Evolutionary conservation across 2,329 filamentous ascomycete species (phyloP).

Genomic region (Aureobasidium leucospermi): DNA sequence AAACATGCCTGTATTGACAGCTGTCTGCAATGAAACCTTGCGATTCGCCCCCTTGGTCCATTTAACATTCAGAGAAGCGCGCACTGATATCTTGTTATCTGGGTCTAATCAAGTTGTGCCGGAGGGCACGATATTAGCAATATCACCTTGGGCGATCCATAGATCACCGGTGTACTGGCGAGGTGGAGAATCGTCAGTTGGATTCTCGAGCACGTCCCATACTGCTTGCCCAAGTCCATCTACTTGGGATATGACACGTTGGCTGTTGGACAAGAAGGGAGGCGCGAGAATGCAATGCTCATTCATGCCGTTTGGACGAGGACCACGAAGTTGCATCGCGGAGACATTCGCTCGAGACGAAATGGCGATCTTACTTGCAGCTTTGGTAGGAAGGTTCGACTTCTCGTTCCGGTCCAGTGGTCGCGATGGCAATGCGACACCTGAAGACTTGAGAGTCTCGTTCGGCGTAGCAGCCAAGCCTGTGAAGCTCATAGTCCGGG

Average conservation of each 20-base stretch:
- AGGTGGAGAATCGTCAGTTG: neutral
- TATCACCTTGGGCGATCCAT: slow-evolving; percentile 9
- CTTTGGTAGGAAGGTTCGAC: neutral
- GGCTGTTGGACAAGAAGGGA: slow-evolving; percentile 8
- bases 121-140: neutral
- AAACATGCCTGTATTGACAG: neutral
- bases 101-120: slow-evolving; percentile 1
- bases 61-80: slow-evolving; percentile 1
- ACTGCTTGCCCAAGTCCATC: neutral
- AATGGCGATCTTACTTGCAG: slow-evolving; percentile 4
- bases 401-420: slow-evolving; percentile 4
- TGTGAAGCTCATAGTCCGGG: neutral
- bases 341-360: slow-evolving; percentile 4
- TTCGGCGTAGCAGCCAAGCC: slow-evolving; percentile 1
- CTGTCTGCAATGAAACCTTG: slow-evolving; percentile 3
- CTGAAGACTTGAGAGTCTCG: neutral
- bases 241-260: neutral
- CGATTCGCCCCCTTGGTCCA: neutral
- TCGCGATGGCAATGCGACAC: neutral
- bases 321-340: slow-evolving; percentile 6
- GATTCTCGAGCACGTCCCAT: neutral
- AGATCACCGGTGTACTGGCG: slow-evolving; percentile 1
- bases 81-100: neutral
- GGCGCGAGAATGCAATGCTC: slow-evolving; percentile 9
- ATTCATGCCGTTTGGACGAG: slow-evolving; percentile 8